Evolutionary conservation across 306 rosid genomes (phyloP).

Genomic region (Castanea mollissima): DNA sequence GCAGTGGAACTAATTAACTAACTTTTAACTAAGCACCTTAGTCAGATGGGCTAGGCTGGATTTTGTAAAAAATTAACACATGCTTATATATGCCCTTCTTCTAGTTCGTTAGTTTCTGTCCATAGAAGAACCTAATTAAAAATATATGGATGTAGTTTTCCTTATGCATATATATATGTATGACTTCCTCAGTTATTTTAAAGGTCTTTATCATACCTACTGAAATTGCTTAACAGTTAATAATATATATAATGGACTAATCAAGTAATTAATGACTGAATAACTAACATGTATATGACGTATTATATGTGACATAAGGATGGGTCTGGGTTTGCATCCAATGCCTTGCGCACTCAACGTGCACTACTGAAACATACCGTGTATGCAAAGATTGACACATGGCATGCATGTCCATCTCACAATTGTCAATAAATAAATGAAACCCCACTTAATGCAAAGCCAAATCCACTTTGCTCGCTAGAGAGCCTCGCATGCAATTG

Average conservation of each 20-base stretch:
- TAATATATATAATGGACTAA: background rate
- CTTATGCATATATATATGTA: background rate
- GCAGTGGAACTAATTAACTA: background rate
- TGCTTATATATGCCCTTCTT: no score
- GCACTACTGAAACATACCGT: no score
- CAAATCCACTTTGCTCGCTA: background rate
- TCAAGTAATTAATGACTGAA: background rate
- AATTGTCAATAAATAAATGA: no score
- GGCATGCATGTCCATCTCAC: no score
- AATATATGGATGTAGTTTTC: background rate
- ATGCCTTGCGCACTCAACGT: no score
- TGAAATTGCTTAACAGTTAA: background rate
- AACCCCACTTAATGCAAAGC: background rate
- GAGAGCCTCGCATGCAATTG: background rate
- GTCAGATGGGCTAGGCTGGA: background rate
- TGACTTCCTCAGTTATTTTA: background rate
- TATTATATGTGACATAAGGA: background rate
- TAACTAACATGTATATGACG: slow-evolving; percentile 1
- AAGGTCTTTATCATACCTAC: background rate
- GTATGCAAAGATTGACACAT: no score
- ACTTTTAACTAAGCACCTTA: background rate
- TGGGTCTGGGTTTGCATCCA: background rate
- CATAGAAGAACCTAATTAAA: no score
- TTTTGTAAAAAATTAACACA: background rate
- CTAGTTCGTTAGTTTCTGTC: no score